Conservation (phyloP, 305 asterid species). For the Rubia occidens region DNA sequence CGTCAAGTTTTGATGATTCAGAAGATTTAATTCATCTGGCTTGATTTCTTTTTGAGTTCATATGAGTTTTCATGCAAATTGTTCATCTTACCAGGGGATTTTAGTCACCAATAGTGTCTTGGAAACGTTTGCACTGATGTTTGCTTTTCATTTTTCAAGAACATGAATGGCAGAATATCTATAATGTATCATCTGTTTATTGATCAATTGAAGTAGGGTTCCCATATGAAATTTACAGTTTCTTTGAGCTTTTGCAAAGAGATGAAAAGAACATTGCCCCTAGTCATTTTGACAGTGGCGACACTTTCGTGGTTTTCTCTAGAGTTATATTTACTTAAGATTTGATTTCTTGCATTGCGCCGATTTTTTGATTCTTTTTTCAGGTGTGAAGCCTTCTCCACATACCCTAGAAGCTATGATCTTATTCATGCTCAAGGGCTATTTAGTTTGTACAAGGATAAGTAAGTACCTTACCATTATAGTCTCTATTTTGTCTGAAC, state of each 20-base stretch:
- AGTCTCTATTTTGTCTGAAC: neutral
- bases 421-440: slow-evolving; percentile 43
- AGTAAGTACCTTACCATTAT: slow-evolving; percentile 24
- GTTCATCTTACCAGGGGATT: neutral
- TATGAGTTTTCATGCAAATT: neutral
- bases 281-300: neutral
- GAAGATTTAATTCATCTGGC: neutral
- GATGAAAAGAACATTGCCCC: neutral
- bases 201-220: neutral
- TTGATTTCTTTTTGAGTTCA: neutral
- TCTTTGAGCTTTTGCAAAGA: slow-evolving; percentile 5
- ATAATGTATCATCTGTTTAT: neutral
- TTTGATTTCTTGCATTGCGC: neutral
- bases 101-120: neutral
- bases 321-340: neutral
- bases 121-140: neutral
- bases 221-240: neutral
- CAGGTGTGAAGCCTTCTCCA: slow-evolving; percentile 56
- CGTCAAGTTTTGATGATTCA: neutral
- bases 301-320: neutral
- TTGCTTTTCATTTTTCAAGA: neutral
- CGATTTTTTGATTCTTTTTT: slow-evolving; percentile 1
- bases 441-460: slow-evolving; percentile 42
- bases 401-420: slow-evolving; percentile 51
- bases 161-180: neutral